Evolutionary conservation across 257 asterid genomes (phyloP), one percentile per base, ranked within the genome.

Genomic region (Solanum dulcamara): DNA sequence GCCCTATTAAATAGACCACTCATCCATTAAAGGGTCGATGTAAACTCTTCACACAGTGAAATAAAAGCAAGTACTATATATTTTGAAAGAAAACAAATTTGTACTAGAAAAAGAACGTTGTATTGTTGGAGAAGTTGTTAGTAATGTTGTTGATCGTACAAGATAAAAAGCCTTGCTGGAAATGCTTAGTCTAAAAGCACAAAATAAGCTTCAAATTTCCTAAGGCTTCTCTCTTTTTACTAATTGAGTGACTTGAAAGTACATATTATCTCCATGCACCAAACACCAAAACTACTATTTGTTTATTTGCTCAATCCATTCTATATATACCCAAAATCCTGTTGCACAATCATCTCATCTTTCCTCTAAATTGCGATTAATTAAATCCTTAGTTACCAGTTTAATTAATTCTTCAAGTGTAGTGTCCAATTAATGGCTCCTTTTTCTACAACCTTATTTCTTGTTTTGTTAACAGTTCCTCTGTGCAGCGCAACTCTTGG

Each of bases 141-240:
- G 51, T 40, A 53, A 57, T 55, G 24, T 4, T 46, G 51, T 82
- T 59, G 81, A 74, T 77, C 72, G 87, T 79, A 88, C 46, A 67
- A 48, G 32, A 85, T 15, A 60, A 77, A 55, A 88, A 44, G 20
- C 20, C 60, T 20, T 17, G 85, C 40, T 88, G 92, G 89, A 84
- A 84, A 92, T 91, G 90, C 96, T 91, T 92, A 83, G 89, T 89
- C 86, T 85, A 83, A 89, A 93, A 93, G 94, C 88, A 91, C 91
- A 90, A 85, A 89, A 87, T 79, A 28, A 48, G 81, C 85, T 48
- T 72, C 68, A 66, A 67, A 71, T 85, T 80, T 81, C 44, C 84
- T 17, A 85, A 53, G 62, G 68, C 60, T 81, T 79, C 6, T 42
- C 28, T 17, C 20, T 79, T 79, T 13, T 46, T 20, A 22, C 48